phyloP scores from a whole-genome alignment of 208 protist genomes.

The Trypanosomatidae sp. region DNA sequence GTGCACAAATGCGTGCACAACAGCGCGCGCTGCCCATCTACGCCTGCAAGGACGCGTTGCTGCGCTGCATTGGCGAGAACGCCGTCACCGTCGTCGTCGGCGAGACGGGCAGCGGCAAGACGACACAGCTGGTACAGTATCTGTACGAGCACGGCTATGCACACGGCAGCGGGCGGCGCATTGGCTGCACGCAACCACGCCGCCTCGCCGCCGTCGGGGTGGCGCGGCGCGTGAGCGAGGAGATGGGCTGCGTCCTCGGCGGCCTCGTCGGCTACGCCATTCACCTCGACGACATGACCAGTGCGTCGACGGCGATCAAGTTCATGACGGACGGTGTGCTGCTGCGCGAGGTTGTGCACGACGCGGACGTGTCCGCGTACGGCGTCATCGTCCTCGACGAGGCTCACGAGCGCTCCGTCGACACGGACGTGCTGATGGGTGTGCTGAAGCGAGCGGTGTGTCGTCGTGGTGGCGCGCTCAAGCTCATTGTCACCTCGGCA shows the following conservation, averaged over 20 bases:
- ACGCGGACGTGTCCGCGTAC: slow-evolving; percentile 85
- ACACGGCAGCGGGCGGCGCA: slow-evolving; percentile 8
- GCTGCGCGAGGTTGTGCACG: slow-evolving; percentile 87
- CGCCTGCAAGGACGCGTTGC: slow-evolving; percentile 40
- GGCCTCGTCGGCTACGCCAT: slow-evolving; percentile 85
- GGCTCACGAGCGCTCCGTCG: slow-evolving; percentile 93
- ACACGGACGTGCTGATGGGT: slow-evolving; percentile 98
- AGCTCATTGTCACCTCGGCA: slow-evolving; percentile 99
- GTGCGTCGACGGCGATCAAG: slow-evolving; percentile 80
- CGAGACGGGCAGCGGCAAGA: slow-evolving; percentile 88
- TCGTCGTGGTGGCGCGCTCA: slow-evolving; percentile 86
- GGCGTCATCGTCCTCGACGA: slow-evolving; percentile 99
- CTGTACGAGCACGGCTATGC: slow-evolving; percentile 65
- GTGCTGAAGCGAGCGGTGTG: slow-evolving; percentile 86
- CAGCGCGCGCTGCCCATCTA: slow-evolving; percentile 56
- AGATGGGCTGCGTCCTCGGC: slow-evolving; percentile 83
- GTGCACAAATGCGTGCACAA: slow-evolving; percentile 14
- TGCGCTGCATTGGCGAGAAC: slow-evolving; percentile 72
- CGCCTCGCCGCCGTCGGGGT: slow-evolving; percentile 93
- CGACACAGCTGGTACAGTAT: slow-evolving; percentile 87
- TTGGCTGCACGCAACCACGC: slow-evolving; percentile 92
- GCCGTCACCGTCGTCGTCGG: slow-evolving; percentile 71
- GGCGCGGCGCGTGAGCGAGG: slow-evolving; percentile 86
- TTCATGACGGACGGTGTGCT: slow-evolving; percentile 97
- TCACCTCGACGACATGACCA: slow-evolving; percentile 86